Conservation (phyloP, 225 moss, liverwort and hornwort genomes). For the Neckera pumila region DNA sequence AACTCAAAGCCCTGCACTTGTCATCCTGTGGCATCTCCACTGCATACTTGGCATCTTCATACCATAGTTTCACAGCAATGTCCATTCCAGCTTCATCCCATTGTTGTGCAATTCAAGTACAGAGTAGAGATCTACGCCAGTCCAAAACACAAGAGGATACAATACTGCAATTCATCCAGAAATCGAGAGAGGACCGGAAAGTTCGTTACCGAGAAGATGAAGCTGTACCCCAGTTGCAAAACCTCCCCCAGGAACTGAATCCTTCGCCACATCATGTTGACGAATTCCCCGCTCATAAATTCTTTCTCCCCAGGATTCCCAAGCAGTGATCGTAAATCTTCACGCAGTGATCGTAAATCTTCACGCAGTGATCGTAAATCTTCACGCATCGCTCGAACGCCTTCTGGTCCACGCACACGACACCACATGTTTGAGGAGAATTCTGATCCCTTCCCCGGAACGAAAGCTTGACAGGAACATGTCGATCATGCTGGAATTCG, state of each 20-base stretch:
- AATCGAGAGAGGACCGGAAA: not conserved
- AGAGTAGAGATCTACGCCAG: not conserved
- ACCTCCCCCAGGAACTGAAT: conserved; percentile 60
- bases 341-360: conserved; percentile 54
- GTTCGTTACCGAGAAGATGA: conserved; percentile 55
- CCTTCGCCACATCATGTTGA: conserved; percentile 86
- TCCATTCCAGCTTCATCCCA: not conserved
- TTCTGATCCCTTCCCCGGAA: conserved; percentile 27
- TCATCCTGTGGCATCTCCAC: not conserved
- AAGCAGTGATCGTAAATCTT: too few relatives aligned
- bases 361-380: conserved; percentile 36
- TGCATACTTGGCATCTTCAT: not conserved
- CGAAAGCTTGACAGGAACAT: conserved; percentile 52
- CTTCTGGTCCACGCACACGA: conserved; percentile 57
- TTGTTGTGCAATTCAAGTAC: not conserved
- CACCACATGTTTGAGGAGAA: conserved; percentile 47
- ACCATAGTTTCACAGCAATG: not conserved
- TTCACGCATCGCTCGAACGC: conserved; percentile 58
- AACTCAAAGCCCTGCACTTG: not conserved
- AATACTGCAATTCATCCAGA: not conserved
- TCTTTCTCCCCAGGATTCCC: conserved; percentile 21
- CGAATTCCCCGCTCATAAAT: conserved; percentile 63
- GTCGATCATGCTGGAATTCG: conserved; percentile 62
- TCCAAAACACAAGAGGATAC: not conserved
- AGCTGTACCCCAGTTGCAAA: conserved; percentile 59